A percentile compares a stretch with the other conserved stretches of the same genome.
Evolutionary conservation across 768 basidiomycete species (phyloP).

Genomic region (Daedaleopsis nitida): DNA sequence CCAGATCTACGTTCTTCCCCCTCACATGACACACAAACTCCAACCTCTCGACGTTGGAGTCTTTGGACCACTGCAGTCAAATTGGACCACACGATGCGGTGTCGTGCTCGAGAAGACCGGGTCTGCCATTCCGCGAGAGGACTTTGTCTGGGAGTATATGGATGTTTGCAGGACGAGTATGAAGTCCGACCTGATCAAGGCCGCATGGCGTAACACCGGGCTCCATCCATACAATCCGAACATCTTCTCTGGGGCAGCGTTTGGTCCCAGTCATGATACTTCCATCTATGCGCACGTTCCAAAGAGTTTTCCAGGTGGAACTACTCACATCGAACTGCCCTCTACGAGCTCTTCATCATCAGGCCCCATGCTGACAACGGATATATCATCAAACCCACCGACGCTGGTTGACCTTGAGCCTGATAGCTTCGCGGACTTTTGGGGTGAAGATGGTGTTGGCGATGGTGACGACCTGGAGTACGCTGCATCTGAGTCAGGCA

Average conservation of each 20-base stretch:
- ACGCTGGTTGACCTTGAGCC: no score
- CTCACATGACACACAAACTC: slow-evolving; percentile 44
- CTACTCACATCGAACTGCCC: no score
- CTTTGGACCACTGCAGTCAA: slow-evolving; percentile 31
- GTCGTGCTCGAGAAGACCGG: background rate
- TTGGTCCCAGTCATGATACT: background rate
- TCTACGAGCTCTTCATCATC: no score
- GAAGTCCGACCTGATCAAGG: background rate
- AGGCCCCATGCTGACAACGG: no score
- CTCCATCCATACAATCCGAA: background rate
- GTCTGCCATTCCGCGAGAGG: background rate
- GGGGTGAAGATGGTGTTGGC: no score
- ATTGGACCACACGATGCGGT: slow-evolving; percentile 5
- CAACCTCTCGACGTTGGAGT: slow-evolving; percentile 46
- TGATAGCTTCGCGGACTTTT: no score
- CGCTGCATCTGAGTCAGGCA: no score
- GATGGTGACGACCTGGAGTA: no score
- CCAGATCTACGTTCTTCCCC: slow-evolving; percentile 36
- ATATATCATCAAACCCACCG: no score
- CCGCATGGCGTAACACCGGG: background rate
- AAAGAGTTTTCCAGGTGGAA: background rate
- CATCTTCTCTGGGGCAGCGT: background rate
- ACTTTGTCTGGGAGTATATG: slow-evolving; percentile 18
- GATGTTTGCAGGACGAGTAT: background rate
- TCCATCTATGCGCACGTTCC: background rate